Conservation (phyloP, 2,329 filamentous ascomycete genomes). For the Fusarium nematophilum region DNA sequence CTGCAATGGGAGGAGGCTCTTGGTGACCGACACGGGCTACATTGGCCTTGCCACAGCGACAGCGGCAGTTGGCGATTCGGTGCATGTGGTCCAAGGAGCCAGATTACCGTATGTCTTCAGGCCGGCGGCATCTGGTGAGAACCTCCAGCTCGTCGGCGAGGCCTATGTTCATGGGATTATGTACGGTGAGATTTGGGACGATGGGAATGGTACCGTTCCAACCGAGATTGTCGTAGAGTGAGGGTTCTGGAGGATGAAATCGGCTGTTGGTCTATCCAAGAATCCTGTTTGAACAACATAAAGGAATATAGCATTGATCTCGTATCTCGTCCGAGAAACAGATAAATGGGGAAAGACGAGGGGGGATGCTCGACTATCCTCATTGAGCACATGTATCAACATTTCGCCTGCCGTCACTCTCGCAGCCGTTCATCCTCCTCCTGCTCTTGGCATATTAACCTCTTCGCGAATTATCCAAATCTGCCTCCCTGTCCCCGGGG, state of each 20-base stretch:
- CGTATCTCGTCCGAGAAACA: constrained; percentile 38
- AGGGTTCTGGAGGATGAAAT: too few relatives aligned
- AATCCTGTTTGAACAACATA: too few relatives aligned
- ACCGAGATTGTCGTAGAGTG: too few relatives aligned
- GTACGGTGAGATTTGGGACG: too few relatives aligned
- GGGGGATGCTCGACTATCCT: constrained; percentile 16
- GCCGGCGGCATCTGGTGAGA: too few relatives aligned
- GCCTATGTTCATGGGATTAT: too few relatives aligned
- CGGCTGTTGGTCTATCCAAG: too few relatives aligned
- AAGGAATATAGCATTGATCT: constrained; percentile 41
- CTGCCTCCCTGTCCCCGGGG: background rate
- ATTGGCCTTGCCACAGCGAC: background rate
- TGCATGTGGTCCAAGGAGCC: too few relatives aligned
- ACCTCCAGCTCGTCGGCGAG: too few relatives aligned
- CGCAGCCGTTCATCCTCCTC: constrained; percentile 4
- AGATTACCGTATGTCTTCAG: too few relatives aligned
- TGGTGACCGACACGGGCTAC: background rate
- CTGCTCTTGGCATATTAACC: constrained; percentile 32
- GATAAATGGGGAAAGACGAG: constrained; percentile 27
- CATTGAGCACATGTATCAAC: constrained; percentile 6
- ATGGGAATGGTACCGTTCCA: too few relatives aligned
- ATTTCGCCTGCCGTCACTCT: constrained; percentile 12
- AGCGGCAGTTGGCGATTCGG: background rate
- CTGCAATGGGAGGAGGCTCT: background rate
- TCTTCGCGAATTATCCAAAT: constrained; percentile 21